These are phyloP conservation scores for Suillus subluteus DNA, from an alignment of 768 basidiomycete species.

Conservation along the genomic window DNA sequence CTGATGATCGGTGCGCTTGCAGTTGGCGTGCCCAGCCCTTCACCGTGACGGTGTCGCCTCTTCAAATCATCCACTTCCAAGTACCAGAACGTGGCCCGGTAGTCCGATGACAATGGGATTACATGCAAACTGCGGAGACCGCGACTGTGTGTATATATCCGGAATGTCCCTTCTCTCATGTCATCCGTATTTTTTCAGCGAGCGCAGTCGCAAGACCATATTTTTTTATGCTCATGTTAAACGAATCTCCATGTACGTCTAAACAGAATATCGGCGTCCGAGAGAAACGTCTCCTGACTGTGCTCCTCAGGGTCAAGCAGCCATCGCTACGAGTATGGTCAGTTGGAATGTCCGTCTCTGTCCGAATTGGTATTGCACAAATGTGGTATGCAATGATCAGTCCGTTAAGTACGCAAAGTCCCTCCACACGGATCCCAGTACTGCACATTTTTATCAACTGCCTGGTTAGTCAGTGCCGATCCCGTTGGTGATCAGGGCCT, in stretches of 20 bases:
- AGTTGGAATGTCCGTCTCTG: not conserved
- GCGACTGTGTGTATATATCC: not conserved
- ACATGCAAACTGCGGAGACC: not conserved
- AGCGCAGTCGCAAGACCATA: not conserved
- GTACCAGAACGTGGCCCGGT: not conserved
- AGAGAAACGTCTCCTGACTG: not conserved
- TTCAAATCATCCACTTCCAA: not conserved
- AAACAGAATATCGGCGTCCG: not conserved
- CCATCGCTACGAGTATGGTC: not conserved
- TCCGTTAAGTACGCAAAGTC: not conserved
- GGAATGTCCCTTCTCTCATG: not conserved
- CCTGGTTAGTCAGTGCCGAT: not conserved
- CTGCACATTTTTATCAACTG: not conserved
- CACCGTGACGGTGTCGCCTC: not conserved
- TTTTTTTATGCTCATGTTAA: not conserved
- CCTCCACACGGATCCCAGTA: not conserved
- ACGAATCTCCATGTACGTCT: not conserved
- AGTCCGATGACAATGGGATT: constrained; percentile 1
- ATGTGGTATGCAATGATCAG: not conserved
- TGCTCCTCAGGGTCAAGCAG: not conserved
- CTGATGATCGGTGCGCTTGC: not conserved
- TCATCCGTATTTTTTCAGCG: not conserved
- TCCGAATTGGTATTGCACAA: not conserved
- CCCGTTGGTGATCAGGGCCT: not conserved
- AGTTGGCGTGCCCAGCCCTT: not conserved